Base-by-base conservation (phyloP, 805 yeast genomes). In the Candida argentea region DNA sequence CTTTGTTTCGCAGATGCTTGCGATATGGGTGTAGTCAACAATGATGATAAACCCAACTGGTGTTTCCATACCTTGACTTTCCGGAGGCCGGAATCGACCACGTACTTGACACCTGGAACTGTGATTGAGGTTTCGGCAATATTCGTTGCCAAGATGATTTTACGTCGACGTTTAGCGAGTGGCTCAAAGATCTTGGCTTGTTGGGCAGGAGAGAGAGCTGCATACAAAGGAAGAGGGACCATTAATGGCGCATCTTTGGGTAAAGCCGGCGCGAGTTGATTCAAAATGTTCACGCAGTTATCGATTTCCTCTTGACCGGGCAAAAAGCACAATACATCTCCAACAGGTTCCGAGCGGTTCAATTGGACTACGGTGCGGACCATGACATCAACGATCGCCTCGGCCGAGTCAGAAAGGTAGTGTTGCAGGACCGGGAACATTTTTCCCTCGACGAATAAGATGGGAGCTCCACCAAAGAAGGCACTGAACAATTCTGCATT, bases 291-390 rank as follows among this genome's bases (percentile, higher is more conserved):
- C 1, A 74, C 85, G 9, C 82, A 78, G 40, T 79, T 79, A 49
- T 91, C 98, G 50, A 91, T 91, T 46, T 91, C 98, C 47, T 91
- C 98, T 52, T 91, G 98, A 36, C 98, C 98, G 0, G 97, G 87
- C 30, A 91, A 57, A 47, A 91, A 91, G 30, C 89, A 89, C 16
- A 91, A 55, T n/a, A 91, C 71, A 50, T 91, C 98, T 25, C 99
- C 98, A 18, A 70, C 69, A 11, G 71, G 82, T 48, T 91, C 95
- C 5, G 80, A 61, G 40, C 67, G 63, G 46, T 91, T 87, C 9
- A 87, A 61, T 47, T 86, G 95, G 3, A 82, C 68, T 8, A 84
- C 74, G 2, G 87, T 61, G 38, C 79, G 71, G 8, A 83, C 72
- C 44, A 78, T 64, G 2, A 83, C 69, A 44, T 86, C 96, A 2